Percentiles rank a stretch among this genome's conserved stretches.
Conservation (phyloP, 495 filamentous ascomycete genomes). For the Penicillium coprophilum region DNA sequence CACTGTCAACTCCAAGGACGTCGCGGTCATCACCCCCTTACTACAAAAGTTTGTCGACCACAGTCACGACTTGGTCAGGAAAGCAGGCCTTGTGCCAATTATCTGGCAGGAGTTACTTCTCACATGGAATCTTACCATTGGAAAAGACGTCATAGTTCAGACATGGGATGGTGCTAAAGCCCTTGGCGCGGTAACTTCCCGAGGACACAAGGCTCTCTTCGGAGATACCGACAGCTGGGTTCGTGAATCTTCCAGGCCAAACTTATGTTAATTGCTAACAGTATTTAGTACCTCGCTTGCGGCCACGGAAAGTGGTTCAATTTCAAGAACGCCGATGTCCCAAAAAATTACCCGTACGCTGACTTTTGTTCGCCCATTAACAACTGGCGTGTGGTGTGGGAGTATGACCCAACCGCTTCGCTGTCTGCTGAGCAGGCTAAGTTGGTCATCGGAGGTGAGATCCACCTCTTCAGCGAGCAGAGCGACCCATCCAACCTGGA, state of each 20-base stretch:
- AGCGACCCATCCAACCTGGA: not conserved
- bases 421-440: not conserved
- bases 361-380: not conserved
- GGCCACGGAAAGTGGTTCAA: not conserved
- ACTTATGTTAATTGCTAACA: not conserved
- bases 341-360: not conserved
- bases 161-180: not conserved
- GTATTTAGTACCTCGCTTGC: not conserved
- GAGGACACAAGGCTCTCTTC: not conserved
- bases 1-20: not conserved
- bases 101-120: not conserved
- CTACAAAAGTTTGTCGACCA: not conserved
- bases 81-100: not conserved
- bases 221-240: not conserved
- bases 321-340: not conserved
- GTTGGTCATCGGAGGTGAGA: not conserved
- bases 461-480: not conserved
- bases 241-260: not conserved
- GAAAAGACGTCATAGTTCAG: not conserved
- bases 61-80: not conserved
- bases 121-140: not conserved
- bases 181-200: not conserved
- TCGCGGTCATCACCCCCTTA: not conserved
- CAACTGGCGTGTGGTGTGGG: not conserved
- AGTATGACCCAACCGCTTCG: not conserved